phyloP scores from a whole-genome alignment of 2,329 filamentous ascomycete species.

The Hawksworthiomyces lignivorus region DNA sequence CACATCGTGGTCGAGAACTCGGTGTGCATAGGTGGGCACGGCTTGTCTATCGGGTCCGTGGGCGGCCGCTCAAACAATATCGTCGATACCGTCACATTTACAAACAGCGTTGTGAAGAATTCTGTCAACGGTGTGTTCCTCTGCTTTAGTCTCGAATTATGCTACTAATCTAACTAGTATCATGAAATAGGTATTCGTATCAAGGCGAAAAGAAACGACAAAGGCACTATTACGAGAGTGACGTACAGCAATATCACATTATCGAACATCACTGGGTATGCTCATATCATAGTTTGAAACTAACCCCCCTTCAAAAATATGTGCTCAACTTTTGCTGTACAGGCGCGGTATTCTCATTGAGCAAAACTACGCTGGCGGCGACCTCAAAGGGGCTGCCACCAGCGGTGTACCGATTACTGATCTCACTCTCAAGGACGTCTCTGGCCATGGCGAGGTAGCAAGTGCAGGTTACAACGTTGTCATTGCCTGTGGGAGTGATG shows the following conservation, averaged over 20 bases:
- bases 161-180: too few relatives aligned
- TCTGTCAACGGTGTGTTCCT: too few relatives aligned
- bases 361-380: constrained; percentile 48
- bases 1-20: constrained; percentile 32
- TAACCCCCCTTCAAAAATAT: too few relatives aligned
- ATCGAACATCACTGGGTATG: constrained; percentile 40
- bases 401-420: constrained; percentile 34
- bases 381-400: constrained; percentile 25
- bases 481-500: constrained; percentile 25
- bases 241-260: constrained; percentile 47
- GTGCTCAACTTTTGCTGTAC: too few relatives aligned
- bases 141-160: too few relatives aligned
- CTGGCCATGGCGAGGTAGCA: constrained; percentile 26
- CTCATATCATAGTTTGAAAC: too few relatives aligned
- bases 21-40: constrained; percentile 45
- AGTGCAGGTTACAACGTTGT: constrained; percentile 29
- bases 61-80: constrained; percentile 40
- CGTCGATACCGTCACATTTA: constrained; percentile 45
- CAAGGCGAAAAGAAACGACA: constrained; percentile 46
- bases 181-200: constrained; percentile 47
- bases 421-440: constrained; percentile 37
- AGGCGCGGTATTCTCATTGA: constrained; percentile 50
- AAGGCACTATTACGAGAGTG: constrained; percentile 42
- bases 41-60: constrained; percentile 43
- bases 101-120: constrained; percentile 8